Percentiles rank a stretch among this genome's conserved stretches.
Evolutionary conservation across 2,329 filamentous ascomycete genomes (phyloP).

Genomic region (Botrytis medusae): DNA sequence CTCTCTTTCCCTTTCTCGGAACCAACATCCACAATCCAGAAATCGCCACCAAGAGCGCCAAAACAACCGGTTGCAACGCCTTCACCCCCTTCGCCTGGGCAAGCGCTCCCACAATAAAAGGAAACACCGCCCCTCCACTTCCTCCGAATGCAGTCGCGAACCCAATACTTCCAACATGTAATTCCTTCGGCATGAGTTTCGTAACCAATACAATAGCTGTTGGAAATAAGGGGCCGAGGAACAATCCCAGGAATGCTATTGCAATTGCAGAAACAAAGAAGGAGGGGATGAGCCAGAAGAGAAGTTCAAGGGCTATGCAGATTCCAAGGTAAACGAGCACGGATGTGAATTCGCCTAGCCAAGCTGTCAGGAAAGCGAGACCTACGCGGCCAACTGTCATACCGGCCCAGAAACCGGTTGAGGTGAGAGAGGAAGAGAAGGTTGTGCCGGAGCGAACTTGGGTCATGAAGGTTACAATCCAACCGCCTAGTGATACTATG

Average conservation of each 20-base stretch:
- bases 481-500: conserved; percentile 67
- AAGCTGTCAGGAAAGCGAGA: conserved; percentile 75
- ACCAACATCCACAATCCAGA: conserved; percentile 49
- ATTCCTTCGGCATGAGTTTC: conserved; percentile 68
- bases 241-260: conserved; percentile 72
- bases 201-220: conserved; percentile 72
- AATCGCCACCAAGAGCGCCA: conserved; percentile 51
- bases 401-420: conserved; percentile 83
- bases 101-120: conserved; percentile 68
- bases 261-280: conserved; percentile 74
- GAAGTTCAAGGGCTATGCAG: conserved; percentile 63
- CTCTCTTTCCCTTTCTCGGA: conserved; percentile 35
- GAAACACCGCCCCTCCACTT: conserved; percentile 59
- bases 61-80: conserved; percentile 57
- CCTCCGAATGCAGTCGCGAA: conserved; percentile 79
- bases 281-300: conserved; percentile 79
- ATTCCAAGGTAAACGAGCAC: conserved; percentile 63
- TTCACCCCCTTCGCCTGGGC: conserved; percentile 57
- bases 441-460: conserved; percentile 67
- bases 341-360: conserved; percentile 70
- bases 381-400: conserved; percentile 72
- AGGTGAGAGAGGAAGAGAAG: conserved; percentile 74
- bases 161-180: conserved; percentile 77
- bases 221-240: conserved; percentile 77
- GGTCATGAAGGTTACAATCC: conserved; percentile 86